Evolutionary conservation across 768 basidiomycete species (phyloP).

Genomic region (Lactifluus echinatus): DNA sequence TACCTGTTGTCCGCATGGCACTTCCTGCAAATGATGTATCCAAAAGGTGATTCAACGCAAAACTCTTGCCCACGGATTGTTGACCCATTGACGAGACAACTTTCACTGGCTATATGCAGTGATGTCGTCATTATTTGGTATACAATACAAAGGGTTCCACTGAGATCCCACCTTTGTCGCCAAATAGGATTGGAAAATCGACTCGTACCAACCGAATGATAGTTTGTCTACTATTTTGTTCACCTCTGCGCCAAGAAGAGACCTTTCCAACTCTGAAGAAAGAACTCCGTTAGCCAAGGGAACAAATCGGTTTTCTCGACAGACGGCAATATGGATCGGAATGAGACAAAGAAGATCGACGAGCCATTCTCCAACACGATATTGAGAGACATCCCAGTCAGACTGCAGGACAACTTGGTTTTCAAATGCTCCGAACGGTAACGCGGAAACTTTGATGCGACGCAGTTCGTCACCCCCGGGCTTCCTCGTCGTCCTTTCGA

Average conservation of each 20-base stretch:
- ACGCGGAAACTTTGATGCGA: slow-evolving; percentile 30
- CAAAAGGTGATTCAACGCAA: slow-evolving; percentile 47
- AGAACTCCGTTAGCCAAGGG: slow-evolving; percentile 51
- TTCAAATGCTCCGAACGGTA: slow-evolving; percentile 26
- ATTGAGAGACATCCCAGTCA: slow-evolving; percentile 29
- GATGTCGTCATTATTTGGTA: neutral
- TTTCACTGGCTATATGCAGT: slow-evolving; percentile 39
- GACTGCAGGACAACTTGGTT: neutral
- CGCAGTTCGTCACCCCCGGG: slow-evolving; percentile 40
- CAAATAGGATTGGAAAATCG: slow-evolving; percentile 55
- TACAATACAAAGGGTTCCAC: neutral
- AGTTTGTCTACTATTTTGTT: slow-evolving; percentile 45
- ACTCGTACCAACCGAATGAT: slow-evolving; percentile 59
- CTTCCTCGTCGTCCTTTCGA: slow-evolving; percentile 43
- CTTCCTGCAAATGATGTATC: slow-evolving; percentile 61
- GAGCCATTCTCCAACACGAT: slow-evolving; percentile 51
- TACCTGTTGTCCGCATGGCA: slow-evolving; percentile 52
- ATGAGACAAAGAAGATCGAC: slow-evolving; percentile 56
- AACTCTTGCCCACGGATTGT: slow-evolving; percentile 58
- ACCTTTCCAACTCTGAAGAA: slow-evolving; percentile 41
- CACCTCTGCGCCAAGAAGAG: slow-evolving; percentile 51
- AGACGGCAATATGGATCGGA: slow-evolving; percentile 55
- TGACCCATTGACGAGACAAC: slow-evolving; percentile 66
- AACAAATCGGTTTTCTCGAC: slow-evolving; percentile 50
- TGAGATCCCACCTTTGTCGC: slow-evolving; percentile 37